Conservation (phyloP, 495 filamentous ascomycete genomes). For the Aspergillus sclerotiicarbonarius region DNA sequence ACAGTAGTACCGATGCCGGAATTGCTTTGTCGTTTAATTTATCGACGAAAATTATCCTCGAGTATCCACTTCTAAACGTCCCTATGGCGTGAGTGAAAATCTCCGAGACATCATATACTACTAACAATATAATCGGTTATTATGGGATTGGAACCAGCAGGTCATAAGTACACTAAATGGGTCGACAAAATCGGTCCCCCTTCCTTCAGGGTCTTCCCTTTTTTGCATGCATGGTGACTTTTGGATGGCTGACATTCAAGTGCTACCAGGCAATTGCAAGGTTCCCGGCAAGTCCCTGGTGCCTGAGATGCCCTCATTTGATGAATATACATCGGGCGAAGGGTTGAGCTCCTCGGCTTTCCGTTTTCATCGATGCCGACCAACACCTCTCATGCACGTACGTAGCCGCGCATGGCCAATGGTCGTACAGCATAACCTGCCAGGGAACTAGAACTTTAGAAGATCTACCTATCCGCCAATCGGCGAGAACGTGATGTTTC, state of each 20-base stretch:
- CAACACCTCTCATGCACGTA: slow-evolving; percentile 6
- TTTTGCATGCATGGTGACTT: background rate
- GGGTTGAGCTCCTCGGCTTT: slow-evolving; percentile 15
- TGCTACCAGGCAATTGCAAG: too few relatives aligned
- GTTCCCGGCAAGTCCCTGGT: background rate
- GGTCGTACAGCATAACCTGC: background rate
- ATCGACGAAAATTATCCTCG: background rate
- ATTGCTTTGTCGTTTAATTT: too few relatives aligned
- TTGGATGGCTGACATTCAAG: too few relatives aligned
- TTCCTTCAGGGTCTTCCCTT: background rate
- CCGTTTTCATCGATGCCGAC: slow-evolving; percentile 20
- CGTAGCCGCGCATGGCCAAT: background rate
- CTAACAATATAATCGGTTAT: background rate
- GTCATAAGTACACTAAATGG: background rate
- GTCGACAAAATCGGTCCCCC: background rate
- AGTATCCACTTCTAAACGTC: background rate
- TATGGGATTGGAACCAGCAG: background rate
- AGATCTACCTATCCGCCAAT: background rate
- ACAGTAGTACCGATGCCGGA: too few relatives aligned
- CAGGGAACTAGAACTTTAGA: background rate
- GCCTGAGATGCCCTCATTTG: background rate
- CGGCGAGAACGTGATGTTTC: background rate
- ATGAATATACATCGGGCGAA: background rate
- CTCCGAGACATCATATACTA: background rate
- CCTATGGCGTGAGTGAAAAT: background rate